Evolutionary conservation across 1,139 yeast genomes (phyloP), one percentile per base, ranked within the genome.

Genomic region (Blastobotrys malaysiensis): DNA sequence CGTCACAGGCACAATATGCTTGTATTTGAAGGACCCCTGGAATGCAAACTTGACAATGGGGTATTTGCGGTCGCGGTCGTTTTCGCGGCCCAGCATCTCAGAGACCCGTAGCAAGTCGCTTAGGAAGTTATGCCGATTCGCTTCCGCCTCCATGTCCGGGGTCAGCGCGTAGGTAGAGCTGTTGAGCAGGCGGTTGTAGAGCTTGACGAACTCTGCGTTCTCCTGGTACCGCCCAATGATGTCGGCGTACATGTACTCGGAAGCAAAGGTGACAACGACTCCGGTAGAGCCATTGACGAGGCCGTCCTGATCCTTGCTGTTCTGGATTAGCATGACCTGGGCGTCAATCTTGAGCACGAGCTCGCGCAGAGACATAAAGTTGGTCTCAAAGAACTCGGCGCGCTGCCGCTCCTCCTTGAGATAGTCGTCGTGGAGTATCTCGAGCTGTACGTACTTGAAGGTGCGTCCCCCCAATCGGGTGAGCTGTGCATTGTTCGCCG

Each of bases 401-500:
- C 19, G 19, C 9, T 22, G 46, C 6, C 43, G 27, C 14, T 46
- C 51, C 3, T 60, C 59, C 20, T 68, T 62, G 1, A 72, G 69
- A 16, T 66, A 64, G 64, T 88, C 96, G 1, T 59, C 59, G 7
- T 31, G 14, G 39, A 31, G 39, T 16, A 31, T 16, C 16, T 31
- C 39, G 7, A 31, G 16, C 16, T 31, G 39, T 1, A 65, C 65
- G 63, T 72, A 87, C 0, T 55, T 59, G 31, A 68, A 58, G 9
- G 63, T 59, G 5, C 66, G 61, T 0, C 82, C 82, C 0, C 74
- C 71, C 5, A 84, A 65, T 0, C 67, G 65, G 0, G 73, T 69
- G 55, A 90, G 72, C 56, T 90, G 76, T 39, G 73, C 61, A 27
- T 73, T 67, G 64, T 90, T 90, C 1, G 96, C 89, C 20, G 69